Percentiles rank a stretch among this genome's conserved stretches.
Evolutionary conservation across 2,329 filamentous ascomycete species (phyloP).

Genomic region (Didymella glomerata): DNA sequence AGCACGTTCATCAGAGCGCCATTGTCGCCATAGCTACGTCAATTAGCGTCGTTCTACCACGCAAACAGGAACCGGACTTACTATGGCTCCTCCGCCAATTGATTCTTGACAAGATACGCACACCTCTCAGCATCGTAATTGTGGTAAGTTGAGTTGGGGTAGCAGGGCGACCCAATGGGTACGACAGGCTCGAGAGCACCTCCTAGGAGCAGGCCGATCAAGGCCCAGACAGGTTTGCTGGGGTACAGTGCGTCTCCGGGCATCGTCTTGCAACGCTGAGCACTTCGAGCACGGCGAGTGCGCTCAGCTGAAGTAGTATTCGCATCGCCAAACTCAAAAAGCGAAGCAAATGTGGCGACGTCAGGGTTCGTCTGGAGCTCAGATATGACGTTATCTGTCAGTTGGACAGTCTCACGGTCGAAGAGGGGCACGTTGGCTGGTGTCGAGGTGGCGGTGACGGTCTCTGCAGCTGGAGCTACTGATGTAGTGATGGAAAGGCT

Average conservation of each 20-base stretch:
- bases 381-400: slow-evolving; percentile 38
- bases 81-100: slow-evolving; percentile 32
- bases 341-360: slow-evolving; percentile 32
- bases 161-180: slow-evolving; percentile 42
- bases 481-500: slow-evolving; percentile 29
- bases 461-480: slow-evolving; percentile 39
- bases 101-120: slow-evolving; percentile 29
- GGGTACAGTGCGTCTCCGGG: slow-evolving; percentile 42
- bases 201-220: slow-evolving; percentile 37
- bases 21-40: slow-evolving; percentile 31
- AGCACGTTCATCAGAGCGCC: slow-evolving; percentile 41
- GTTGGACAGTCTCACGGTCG: slow-evolving; percentile 32
- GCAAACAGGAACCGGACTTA: slow-evolving; percentile 13
- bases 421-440: slow-evolving; percentile 36
- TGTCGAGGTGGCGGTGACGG: slow-evolving; percentile 28
- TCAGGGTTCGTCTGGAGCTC: slow-evolving; percentile 28
- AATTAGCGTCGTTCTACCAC: slow-evolving; percentile 4
- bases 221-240: slow-evolving; percentile 27
- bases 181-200: slow-evolving; percentile 38
- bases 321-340: slow-evolving; percentile 50
- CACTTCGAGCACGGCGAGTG: slow-evolving; percentile 21
- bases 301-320: slow-evolving; percentile 16
- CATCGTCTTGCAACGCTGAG: slow-evolving; percentile 39
- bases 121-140: slow-evolving; percentile 42
- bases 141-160: slow-evolving; percentile 38